A percentile compares a stretch with the other conserved stretches of the same genome.
phyloP scores from a whole-genome alignment of 768 basidiomycete species.

The Phylloporus rhodoxanthus region DNA sequence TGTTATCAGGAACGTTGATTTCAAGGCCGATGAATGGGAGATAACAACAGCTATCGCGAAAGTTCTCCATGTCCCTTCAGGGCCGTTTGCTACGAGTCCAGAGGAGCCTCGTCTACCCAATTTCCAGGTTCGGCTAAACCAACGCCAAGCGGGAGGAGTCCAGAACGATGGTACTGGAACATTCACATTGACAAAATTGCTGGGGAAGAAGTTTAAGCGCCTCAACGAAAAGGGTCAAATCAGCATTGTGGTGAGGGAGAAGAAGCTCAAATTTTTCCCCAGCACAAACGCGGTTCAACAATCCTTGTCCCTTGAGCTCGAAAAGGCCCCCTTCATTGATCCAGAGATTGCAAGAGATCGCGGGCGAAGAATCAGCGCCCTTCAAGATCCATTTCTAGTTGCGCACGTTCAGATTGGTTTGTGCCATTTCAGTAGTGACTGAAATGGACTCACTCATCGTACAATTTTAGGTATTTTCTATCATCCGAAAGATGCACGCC shows the following conservation, averaged over 20 bases:
- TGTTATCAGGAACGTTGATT: constrained; percentile 28
- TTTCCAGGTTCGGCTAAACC: constrained; percentile 53
- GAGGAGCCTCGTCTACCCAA: constrained; percentile 39
- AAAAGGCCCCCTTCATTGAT: constrained; percentile 51
- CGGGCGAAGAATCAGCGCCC: constrained; percentile 36
- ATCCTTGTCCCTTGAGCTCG: constrained; percentile 33
- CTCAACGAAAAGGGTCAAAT: constrained; percentile 37
- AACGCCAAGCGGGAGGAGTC: constrained; percentile 43
- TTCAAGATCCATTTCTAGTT: constrained; percentile 49
- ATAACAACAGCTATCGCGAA: constrained; percentile 50
- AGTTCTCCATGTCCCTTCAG: constrained; percentile 44
- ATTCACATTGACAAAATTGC: constrained; percentile 23
- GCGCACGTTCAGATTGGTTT: constrained; percentile 63
- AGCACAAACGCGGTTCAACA: constrained; percentile 6
- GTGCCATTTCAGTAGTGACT: constrained; percentile 10
- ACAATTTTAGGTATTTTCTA: constrained; percentile 24
- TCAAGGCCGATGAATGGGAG: constrained; percentile 45
- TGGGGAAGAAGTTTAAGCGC: constrained; percentile 44
- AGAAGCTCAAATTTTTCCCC: constrained; percentile 33
- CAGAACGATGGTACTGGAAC: constrained; percentile 51
- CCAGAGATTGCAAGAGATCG: constrained; percentile 51
- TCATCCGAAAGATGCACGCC: constrained; percentile 18
- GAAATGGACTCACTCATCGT: constrained; percentile 2
- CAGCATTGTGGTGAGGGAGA: constrained; percentile 34
- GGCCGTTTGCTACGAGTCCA: constrained; percentile 20